These are phyloP conservation scores for Fusarium aywerte DNA, from an alignment of 2,329 filamentous ascomycete genomes.

Conservation along the genomic window DNA sequence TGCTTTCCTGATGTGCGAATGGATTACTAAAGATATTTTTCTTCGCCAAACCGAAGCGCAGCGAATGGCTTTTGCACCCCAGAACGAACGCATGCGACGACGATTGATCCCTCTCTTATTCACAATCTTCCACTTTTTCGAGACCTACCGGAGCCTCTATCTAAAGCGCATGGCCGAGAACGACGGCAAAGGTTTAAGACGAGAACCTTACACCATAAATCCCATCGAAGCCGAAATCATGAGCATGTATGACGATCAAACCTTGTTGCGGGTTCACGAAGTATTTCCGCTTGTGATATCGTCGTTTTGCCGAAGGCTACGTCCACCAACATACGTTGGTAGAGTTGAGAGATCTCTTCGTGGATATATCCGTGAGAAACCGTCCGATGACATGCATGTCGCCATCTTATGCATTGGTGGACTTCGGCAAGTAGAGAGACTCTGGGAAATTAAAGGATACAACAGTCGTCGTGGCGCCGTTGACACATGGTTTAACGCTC, in stretches of 20 bases:
- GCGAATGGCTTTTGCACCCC: conserved; percentile 67
- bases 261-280: conserved; percentile 70
- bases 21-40: conserved; percentile 74
- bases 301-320: conserved; percentile 70
- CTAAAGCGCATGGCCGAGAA: conserved; percentile 65
- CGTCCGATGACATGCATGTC: conserved; percentile 70
- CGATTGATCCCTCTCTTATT: conserved; percentile 72
- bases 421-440: conserved; percentile 69
- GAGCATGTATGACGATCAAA: conserved; percentile 72
- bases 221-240: conserved; percentile 71
- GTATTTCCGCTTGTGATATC: conserved; percentile 72
- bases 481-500: conserved; percentile 67
- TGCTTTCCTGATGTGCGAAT: conserved; percentile 69
- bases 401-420: conserved; percentile 70
- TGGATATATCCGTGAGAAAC: conserved; percentile 71
- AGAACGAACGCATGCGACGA: conserved; percentile 72
- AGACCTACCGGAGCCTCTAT: conserved; percentile 70
- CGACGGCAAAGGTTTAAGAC: conserved; percentile 61
- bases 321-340: conserved; percentile 73
- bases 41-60: conserved; percentile 66
- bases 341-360: conserved; percentile 70
- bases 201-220: conserved; percentile 68
- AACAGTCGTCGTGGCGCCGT: conserved; percentile 68
- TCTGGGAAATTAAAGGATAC: conserved; percentile 75
- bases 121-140: conserved; percentile 75